Evolutionary conservation across 2,329 filamentous ascomycete species (phyloP).

Genomic region (Penicillium hordei): DNA sequence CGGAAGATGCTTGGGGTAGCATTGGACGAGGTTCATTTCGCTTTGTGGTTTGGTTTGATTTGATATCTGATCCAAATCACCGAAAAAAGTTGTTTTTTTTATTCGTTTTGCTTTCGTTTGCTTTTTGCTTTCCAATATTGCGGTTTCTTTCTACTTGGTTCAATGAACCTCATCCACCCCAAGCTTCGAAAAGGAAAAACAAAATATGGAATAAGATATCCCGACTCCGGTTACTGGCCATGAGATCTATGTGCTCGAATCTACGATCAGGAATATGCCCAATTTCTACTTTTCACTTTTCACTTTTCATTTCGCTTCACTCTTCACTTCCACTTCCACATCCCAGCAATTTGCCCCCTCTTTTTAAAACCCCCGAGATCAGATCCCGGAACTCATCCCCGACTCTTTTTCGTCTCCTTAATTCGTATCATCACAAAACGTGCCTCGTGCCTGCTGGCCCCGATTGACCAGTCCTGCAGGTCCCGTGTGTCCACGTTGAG

Average conservation of each 20-base stretch:
- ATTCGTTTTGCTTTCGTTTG: conserved; percentile 1
- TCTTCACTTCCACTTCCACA: not conserved
- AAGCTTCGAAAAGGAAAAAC: conserved; percentile 1
- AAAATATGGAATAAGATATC: conserved; percentile 11
- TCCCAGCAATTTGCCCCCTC: not conserved
- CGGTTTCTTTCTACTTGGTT: conserved; percentile 6
- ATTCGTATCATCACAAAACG: not conserved
- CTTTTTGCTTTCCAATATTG: not conserved
- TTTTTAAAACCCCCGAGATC: not conserved
- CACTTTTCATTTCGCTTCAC: not conserved
- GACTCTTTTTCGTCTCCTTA: not conserved
- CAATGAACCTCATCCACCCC: not conserved
- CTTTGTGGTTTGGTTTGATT: conserved; percentile 2
- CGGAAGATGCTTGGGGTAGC: conserved; percentile 17
- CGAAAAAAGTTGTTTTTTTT: conserved; percentile 19
- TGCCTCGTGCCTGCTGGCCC: not conserved
- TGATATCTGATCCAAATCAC: conserved; percentile 3
- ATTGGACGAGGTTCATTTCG: conserved; percentile 8
- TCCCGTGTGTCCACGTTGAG: not conserved
- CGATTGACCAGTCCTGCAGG: conserved; percentile 3
- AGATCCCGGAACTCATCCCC: not conserved
- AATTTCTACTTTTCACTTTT: not conserved
- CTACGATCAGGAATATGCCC: conserved; percentile 1
- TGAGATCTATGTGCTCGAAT: conserved; percentile 1
- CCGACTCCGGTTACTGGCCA: conserved; percentile 7